Conservation (phyloP, 2,329 filamentous ascomycete genomes). For the Aureobasidium pullulans region DNA sequence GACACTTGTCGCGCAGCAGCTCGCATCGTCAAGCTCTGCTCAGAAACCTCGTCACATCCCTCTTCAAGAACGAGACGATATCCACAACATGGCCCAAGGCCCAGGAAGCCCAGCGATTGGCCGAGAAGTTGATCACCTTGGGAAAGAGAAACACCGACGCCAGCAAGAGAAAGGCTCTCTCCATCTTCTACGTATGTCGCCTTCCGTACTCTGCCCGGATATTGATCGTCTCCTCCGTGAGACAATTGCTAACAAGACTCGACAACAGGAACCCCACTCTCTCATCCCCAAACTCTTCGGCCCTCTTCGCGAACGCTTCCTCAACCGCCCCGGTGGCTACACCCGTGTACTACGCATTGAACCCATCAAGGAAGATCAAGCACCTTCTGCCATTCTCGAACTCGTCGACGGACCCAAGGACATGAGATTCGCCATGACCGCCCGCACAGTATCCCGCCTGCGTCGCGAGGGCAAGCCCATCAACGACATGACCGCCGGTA, state of each 20-base stretch:
- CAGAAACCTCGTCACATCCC: conserved; percentile 89
- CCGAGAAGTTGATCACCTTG: conserved; percentile 88
- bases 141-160: conserved; percentile 90
- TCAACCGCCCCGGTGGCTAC: conserved; percentile 76
- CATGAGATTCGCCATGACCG: conserved; percentile 90
- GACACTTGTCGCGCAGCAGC: conserved; percentile 78
- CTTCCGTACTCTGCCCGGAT: neutral
- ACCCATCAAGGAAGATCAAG: conserved; percentile 80
- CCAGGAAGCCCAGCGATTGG: conserved; percentile 89
- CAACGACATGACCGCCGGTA: conserved; percentile 66
- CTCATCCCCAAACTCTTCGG: conserved; percentile 84
- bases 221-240: neutral
- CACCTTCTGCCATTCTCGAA: conserved; percentile 82
- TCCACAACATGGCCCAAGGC: conserved; percentile 93
- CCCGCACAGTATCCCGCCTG: conserved; percentile 65
- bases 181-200: conserved; percentile 66
- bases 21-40: conserved; percentile 86
- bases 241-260: neutral
- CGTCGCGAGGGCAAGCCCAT: conserved; percentile 46
- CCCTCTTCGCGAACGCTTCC: conserved; percentile 71
- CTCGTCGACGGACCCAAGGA: conserved; percentile 91
- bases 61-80: conserved; percentile 89
- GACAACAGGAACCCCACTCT: conserved; percentile 55
- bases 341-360: conserved; percentile 91
- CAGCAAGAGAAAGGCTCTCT: conserved; percentile 64